Evolutionary conservation across 352 stramenopile genomes (phyloP).

Genomic region (Pythium brachiatum): DNA sequence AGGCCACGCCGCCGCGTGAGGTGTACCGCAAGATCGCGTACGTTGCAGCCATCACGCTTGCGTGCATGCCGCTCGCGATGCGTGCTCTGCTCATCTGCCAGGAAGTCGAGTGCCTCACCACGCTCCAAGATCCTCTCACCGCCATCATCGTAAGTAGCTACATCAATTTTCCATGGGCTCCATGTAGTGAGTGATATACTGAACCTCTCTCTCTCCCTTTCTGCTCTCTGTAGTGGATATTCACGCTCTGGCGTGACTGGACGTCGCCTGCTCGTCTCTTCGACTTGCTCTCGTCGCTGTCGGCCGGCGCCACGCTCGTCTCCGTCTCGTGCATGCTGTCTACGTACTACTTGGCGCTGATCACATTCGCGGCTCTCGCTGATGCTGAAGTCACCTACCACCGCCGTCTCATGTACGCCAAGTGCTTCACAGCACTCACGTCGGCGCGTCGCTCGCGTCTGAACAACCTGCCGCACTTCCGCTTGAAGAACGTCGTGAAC

Average conservation of each 20-base stretch:
- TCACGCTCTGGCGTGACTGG: conserved; percentile 22
- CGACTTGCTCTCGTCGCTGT: conserved; percentile 20
- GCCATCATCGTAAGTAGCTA: conserved; percentile 29
- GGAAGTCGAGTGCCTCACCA: conserved; percentile 50
- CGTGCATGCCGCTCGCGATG: conserved; percentile 58
- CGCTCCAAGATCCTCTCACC: conserved; percentile 48
- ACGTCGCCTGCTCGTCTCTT: conserved; percentile 20
- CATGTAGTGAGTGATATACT: too few species aligned
- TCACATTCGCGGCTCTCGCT: conserved; percentile 71
- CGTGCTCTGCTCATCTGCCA: conserved; percentile 58
- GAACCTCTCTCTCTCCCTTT: too few species aligned
- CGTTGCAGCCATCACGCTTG: conserved; percentile 47
- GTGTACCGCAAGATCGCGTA: conserved; percentile 74
- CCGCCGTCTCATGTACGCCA: conserved; percentile 84
- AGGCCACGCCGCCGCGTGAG: conserved; percentile 61
- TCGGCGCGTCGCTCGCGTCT: conserved; percentile 78
- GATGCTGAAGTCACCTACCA: conserved; percentile 87
- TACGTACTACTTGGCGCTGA: conserved; percentile 72
- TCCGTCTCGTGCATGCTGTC: conserved; percentile 67
- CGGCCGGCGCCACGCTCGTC: conserved; percentile 43
- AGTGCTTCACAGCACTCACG: conserved; percentile 88
- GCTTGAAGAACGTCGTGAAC: conserved; percentile 89
- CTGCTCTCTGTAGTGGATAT: conserved; percentile 29
- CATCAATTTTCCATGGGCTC: not conserved
- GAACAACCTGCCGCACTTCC: conserved; percentile 86